Base-by-base conservation (phyloP, 108 stramenopile species). In the Nannochloropsis salina region DNA sequence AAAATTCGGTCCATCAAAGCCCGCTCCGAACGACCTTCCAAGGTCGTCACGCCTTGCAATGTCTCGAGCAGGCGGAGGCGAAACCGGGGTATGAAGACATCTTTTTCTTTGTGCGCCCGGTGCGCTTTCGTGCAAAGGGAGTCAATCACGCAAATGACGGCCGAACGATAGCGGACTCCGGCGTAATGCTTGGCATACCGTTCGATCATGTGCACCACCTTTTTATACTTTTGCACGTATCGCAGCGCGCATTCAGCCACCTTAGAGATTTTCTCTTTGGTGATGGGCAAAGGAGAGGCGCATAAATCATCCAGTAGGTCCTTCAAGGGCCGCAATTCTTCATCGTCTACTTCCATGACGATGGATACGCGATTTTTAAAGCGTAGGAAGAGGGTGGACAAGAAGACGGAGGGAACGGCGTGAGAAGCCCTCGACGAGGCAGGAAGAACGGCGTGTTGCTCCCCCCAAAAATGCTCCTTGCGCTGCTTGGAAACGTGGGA, bases 201-300 rank as follows among this genome's bases (percentile, higher is more conserved):
- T n/a, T 74, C 61, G 61, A 74, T 74, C 20, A 74, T 15, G n/a
- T 74, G 61, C 61, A 74, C 61, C 61, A 74, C 61, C n/a, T 74
- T 74, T n/a, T 74, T 74, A n/a, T 74, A 74, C 6, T 74, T 74
- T 8, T 74, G 61, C 20, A 74, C 61, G 61, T 74, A n/a, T 74
- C 61, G 61, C 61, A 74, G 15, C 2, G 61, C 61, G 61, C 61
- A 74, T 74, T 74, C 61, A n/a, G 61, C 61, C 61, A 74, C 61
- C 20, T n/a, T n/a, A n/a, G 61, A 74, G 61, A 74, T 74, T 74
- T 74, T 15, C 61, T 74, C 61, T n/a, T 74, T 74, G 4, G 61
- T 74, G 61, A 74, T 74, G 2, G 61, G 61, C 61, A 74, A n/a
- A n/a, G 61, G 2, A 74, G 61, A 15, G 61, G 61, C 61, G 61